Evolutionary conservation across 495 filamentous ascomycete species (phyloP), one percentile per base, ranked within the genome.

Genomic region (Lasiosphaeris hirsuta): DNA sequence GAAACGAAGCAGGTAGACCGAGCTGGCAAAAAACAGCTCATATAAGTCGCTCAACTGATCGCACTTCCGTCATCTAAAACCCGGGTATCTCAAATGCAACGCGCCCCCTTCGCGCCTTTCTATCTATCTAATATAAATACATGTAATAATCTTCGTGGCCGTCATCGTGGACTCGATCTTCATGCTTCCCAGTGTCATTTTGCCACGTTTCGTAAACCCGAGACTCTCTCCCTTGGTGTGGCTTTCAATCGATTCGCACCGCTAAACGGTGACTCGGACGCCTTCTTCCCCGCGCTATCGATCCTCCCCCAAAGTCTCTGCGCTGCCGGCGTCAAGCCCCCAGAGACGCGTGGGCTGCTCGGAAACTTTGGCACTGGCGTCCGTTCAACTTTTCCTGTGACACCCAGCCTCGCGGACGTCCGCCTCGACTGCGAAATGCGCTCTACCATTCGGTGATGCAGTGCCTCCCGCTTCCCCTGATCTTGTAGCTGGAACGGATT

Each of bases 401-500:
- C 65, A 37, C 81, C 78, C 45, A 71, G 61, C 58, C 73, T 72
- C 5, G 75, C 68, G 14, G 73, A 75, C 6, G 67, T 70, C 17
- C 89, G 79, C 65, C 90, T 92, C 10, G 79, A 84, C 69, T 87
- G 86, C 1, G 86, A 85, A 0, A 89, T 88, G 47, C 83, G 82
- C 55, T 97, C 94, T 5, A 98, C 95, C 85, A 98, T 91, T 14
- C 86, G 84, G 66, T 93, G 84, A 72, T 95, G 94, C 10, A 97
- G 75, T 51, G 83, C 83, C 72, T 98, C 94, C 10, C 95, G 78
- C 66, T 81, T 85, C 56, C 90, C 84, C 37, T 86, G 84, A 62
- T 91, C 84, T 36, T 81, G 74, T 46, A 98, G 85, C 41, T 86
- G 82, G 68, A 98, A 98, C 2, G 92, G 92, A 54, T 92, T 92